A percentile compares a stretch with the other conserved stretches of the same genome.
Evolutionary conservation across 805 yeast species (phyloP).

Genomic region (Pichia insulana): DNA sequence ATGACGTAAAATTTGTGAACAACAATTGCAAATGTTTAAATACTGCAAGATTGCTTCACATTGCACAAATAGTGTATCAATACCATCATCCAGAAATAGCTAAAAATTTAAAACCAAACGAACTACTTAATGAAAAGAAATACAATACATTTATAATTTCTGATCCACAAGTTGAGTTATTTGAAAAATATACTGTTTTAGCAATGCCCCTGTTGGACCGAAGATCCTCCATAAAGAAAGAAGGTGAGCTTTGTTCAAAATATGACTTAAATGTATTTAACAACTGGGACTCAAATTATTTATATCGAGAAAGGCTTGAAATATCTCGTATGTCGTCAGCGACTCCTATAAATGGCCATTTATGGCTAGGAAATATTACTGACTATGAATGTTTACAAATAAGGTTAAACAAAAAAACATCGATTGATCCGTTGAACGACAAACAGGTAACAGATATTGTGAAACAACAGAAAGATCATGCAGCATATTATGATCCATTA

Average conservation of each 20-base stretch:
- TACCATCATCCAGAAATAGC: slow-evolving; percentile 20
- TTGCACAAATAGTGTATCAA: slow-evolving; percentile 33
- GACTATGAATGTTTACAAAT: slow-evolving; percentile 46
- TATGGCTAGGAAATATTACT: slow-evolving; percentile 80
- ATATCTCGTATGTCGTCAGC: slow-evolving; percentile 79
- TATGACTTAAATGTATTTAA: slow-evolving; percentile 37
- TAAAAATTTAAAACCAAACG: background rate
- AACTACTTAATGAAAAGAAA: slow-evolving; percentile 7
- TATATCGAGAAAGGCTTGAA: slow-evolving; percentile 71
- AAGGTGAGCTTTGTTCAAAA: slow-evolving; percentile 24
- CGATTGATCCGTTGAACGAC: slow-evolving; percentile 3
- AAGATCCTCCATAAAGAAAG: slow-evolving; percentile 17
- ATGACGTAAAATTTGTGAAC: slow-evolving; percentile 11
- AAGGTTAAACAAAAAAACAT: slow-evolving; percentile 15
- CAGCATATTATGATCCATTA: slow-evolving; percentile 40
- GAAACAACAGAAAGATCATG: slow-evolving; percentile 13
- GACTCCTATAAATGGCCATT: slow-evolving; percentile 39
- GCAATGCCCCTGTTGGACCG: slow-evolving; percentile 23
- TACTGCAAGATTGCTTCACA: slow-evolving; percentile 32
- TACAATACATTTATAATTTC: slow-evolving; percentile 25
- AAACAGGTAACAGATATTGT: background rate
- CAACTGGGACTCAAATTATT: slow-evolving; percentile 63
- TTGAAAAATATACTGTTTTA: slow-evolving; percentile 19
- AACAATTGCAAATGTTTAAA: slow-evolving; percentile 30
- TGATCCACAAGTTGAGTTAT: slow-evolving; percentile 12